These are phyloP conservation scores for Emmonsiellopsis sp. DNA, from an alignment of 2,329 filamentous ascomycete genomes.

Conservation along the genomic window DNA sequence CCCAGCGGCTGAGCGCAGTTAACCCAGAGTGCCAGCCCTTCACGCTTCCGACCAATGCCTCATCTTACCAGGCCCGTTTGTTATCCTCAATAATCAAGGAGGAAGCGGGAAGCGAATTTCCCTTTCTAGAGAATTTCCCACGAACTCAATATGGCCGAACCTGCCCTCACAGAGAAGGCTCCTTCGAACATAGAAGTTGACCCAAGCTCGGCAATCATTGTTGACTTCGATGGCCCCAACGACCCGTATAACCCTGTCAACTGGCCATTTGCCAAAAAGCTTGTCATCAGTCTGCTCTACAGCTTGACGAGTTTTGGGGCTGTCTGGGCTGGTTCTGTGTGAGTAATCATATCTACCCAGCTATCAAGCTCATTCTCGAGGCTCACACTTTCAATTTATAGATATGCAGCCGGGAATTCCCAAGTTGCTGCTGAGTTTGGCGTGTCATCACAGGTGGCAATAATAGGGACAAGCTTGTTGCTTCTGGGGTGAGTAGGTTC, in stretches of 20 bases:
- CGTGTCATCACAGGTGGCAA: constrained; percentile 37
- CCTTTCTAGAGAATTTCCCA: background rate
- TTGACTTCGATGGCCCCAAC: constrained; percentile 69
- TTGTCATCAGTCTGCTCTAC: constrained; percentile 54
- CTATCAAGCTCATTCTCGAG: background rate
- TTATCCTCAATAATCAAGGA: background rate
- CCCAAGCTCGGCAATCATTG: constrained; percentile 31
- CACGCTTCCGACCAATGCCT: no score
- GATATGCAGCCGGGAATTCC: constrained; percentile 49
- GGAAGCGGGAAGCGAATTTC: background rate
- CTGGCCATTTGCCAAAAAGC: constrained; percentile 72
- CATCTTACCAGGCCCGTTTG: no score
- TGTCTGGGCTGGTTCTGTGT: constrained; percentile 43
- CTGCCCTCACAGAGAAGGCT: background rate
- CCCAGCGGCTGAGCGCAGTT: no score
- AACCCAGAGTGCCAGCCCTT: no score
- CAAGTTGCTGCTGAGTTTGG: constrained; percentile 43
- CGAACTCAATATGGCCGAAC: background rate
- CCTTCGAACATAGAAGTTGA: background rate
- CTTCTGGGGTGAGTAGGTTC: constrained; percentile 30
- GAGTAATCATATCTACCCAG: constrained; percentile 10
- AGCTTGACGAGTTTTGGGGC: constrained; percentile 52
- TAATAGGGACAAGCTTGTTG: constrained; percentile 39
- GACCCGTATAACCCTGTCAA: constrained; percentile 82
- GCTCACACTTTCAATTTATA: constrained; percentile 40